A percentile compares a stretch with the other conserved stretches of the same genome.
These are phyloP conservation scores for Cyclotella sp. DNA, from an alignment of 108 stramenopile species.

Conservation along the genomic window DNA sequence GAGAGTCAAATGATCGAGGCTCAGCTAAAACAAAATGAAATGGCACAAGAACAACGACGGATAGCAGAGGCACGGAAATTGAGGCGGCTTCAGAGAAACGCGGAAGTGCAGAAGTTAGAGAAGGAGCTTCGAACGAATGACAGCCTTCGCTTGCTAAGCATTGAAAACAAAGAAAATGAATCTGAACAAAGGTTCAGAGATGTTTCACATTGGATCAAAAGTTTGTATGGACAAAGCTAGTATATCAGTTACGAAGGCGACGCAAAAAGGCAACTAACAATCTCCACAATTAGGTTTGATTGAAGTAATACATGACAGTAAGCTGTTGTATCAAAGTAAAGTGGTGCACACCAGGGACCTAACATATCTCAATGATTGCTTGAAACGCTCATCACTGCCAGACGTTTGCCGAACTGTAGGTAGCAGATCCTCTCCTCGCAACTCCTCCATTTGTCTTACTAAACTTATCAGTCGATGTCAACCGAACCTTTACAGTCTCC, in stretches of 20 bases:
- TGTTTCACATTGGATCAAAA: constrained; percentile 6
- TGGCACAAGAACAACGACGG: constrained; percentile 2
- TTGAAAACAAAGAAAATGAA: constrained; percentile 14
- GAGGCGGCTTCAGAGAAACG: background rate
- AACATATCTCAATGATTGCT: no score
- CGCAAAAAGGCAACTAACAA: no score
- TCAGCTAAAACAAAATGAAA: background rate
- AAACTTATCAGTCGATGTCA: constrained; percentile 27
- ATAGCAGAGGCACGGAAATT: constrained; percentile 5
- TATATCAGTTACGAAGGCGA: no score
- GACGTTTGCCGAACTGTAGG: background rate
- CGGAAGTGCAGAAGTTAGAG: constrained; percentile 20
- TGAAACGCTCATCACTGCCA: constrained; percentile 5
- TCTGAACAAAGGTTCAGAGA: constrained; percentile 1
- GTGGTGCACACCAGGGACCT: background rate
- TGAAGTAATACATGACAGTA: no score
- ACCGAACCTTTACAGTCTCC: constrained; percentile 24
- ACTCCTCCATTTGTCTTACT: background rate
- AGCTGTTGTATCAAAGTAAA: no score
- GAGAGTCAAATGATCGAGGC: background rate
- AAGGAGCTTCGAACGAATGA: background rate
- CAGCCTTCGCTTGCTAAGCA: background rate
- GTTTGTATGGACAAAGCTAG: constrained; percentile 11
- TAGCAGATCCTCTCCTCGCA: background rate
- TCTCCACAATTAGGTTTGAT: no score